Evolutionary conservation across 2,329 filamentous ascomycete species (phyloP).

Genomic region (Ilyonectria destructans): DNA sequence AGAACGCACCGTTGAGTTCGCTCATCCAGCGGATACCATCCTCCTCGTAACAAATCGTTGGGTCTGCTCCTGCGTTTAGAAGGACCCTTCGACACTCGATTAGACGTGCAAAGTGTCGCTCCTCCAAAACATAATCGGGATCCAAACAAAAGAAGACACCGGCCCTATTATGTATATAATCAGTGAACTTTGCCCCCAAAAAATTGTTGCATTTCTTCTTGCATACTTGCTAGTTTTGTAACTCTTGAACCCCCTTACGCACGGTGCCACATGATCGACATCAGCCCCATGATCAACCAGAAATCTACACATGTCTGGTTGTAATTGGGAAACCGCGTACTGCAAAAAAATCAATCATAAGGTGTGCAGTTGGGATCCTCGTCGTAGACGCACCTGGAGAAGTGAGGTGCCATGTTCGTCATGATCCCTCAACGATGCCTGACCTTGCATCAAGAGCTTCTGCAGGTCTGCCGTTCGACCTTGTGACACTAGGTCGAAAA

Average conservation of each 20-base stretch:
- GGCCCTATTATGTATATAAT: not conserved
- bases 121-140: not conserved
- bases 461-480: not conserved
- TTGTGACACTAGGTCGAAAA: not conserved
- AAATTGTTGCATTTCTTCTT: not conserved
- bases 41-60: not conserved
- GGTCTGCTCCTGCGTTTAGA: not conserved
- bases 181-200: not conserved
- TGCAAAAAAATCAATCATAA: not conserved
- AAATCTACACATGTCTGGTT: not conserved
- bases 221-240: too few relatives aligned
- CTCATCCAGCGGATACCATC: not conserved
- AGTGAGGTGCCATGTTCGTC: slow-evolving; percentile 7
- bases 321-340: not conserved
- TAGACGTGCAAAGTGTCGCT: not conserved
- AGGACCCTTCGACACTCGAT: not conserved
- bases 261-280: not conserved
- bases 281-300: not conserved
- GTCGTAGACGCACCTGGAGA: slow-evolving; percentile 1
- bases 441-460: not conserved
- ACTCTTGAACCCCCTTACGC: not conserved
- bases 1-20: not conserved
- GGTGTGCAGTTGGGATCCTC: not conserved
- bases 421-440: slow-evolving; percentile 4
- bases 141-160: too few relatives aligned